Conservation (phyloP, 805 yeast genomes). For the Sugiyamaella smithiae region DNA sequence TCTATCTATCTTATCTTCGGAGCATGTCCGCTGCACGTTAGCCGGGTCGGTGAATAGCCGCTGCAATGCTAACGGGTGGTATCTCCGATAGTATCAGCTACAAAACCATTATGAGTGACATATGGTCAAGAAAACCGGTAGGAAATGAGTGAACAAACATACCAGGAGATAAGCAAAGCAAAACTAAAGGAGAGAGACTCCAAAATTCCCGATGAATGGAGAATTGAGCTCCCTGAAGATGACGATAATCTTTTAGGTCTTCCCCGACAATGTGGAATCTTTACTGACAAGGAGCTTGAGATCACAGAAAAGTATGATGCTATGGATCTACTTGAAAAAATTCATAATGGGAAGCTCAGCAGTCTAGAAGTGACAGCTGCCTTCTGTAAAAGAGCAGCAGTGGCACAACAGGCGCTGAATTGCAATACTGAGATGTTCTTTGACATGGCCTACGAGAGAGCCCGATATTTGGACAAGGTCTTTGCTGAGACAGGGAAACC, state of each 20-base stretch:
- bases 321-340: neutral
- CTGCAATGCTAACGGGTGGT: neutral
- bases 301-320: slow-evolving; percentile 3
- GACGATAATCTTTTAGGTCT: neutral
- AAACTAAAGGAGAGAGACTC: neutral
- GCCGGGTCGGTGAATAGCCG: neutral
- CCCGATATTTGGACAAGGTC: neutral
- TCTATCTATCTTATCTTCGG: slow-evolving; percentile 9
- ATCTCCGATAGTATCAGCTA: neutral
- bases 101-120: too few relatives aligned
- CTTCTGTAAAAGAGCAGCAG: slow-evolving; percentile 4
- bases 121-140: too few relatives aligned
- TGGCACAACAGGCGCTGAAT: slow-evolving; percentile 1
- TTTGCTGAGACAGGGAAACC: slow-evolving; percentile 20
- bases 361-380: neutral
- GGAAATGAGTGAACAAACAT: too few relatives aligned
- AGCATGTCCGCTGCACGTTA: neutral
- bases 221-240: neutral
- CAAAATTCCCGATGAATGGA: neutral
- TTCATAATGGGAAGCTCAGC: neutral
- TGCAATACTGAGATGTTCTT: neutral
- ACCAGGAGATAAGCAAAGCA: neutral
- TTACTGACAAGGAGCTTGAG: neutral
- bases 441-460: neutral
- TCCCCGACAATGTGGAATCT: neutral